Evolutionary conservation across 345 rosid genomes (phyloP), one percentile per base, ranked within the genome.

Genomic region (Pistacia atlantica): DNA sequence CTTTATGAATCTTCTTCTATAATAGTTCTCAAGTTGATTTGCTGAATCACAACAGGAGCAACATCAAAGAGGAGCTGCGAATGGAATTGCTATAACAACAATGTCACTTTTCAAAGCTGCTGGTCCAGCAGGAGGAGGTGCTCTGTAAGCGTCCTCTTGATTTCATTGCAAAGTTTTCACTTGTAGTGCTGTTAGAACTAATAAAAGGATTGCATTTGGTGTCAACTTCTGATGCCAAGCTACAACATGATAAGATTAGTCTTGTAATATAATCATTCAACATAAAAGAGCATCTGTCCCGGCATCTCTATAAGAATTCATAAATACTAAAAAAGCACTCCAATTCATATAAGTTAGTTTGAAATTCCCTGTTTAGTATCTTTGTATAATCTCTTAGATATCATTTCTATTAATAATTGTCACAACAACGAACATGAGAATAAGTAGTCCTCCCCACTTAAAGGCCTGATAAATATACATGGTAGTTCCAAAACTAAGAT

Each of bases 51-150:
- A 18, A 67, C 81, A 87, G 91, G 89, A 84, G 14, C 89, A 85
- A 72, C 74, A 70, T 80, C 89, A 87, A 73, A 85, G 89, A 80
- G 89, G 89, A 63, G 86, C 87, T 25, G 90, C 89, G 14, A 85
- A 83, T 61, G 90, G 90, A 54, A 49, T 87, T 6, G 75, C 90
- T 28, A 83, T 87, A 87, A 85, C 90, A 4, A 80, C 67, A n/a
- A 77, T 85, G 84, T 87, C 90, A 12, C 74, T 87, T 73, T 85
- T 85, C 79, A 87, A 87, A 75, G 88, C 88, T 4, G 73, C 46
- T 4, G 88, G 88, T 65, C 90, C 90, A 48, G 86, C 87, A 8
- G 87, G 75, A 55, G 90, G 86, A 48, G 90, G 90, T 12, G 66
- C 80, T 18, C 12, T 85, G 90, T 87, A 81, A 85, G 87, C 66